phyloP scores from a whole-genome alignment of 495 filamentous ascomycete species.

The Neurospora hispaniola region DNA sequence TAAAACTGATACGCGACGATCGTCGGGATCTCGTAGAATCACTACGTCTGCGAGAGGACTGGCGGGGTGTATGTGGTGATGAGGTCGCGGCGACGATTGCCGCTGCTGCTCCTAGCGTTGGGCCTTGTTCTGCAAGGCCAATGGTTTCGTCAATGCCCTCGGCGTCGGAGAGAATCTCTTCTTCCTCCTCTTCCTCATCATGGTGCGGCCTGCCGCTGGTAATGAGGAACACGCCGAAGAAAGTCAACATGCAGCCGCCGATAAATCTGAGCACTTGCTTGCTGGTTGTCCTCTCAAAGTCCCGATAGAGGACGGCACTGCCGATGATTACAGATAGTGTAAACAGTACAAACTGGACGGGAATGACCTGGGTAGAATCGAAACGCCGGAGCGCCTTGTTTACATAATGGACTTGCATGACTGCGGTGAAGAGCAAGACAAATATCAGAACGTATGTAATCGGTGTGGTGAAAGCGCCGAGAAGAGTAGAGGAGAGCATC shows the following conservation, averaged over 20 bases:
- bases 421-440: slow-evolving; percentile 68
- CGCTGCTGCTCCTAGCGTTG: background rate
- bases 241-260: slow-evolving; percentile 81
- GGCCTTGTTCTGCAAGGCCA: slow-evolving; percentile 30
- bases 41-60: slow-evolving; percentile 8
- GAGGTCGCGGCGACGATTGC: background rate
- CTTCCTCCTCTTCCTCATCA: slow-evolving; percentile 38
- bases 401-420: slow-evolving; percentile 93
- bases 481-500: slow-evolving; percentile 78
- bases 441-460: slow-evolving; percentile 76
- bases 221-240: slow-evolving; percentile 89
- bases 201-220: slow-evolving; percentile 52
- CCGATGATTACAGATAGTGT: slow-evolving; percentile 92
- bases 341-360: slow-evolving; percentile 93
- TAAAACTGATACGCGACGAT: slow-evolving; percentile 31
- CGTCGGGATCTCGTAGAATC: slow-evolving; percentile 21
- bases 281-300: slow-evolving; percentile 71
- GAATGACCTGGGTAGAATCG: slow-evolving; percentile 94
- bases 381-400: slow-evolving; percentile 92
- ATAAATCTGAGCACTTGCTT: slow-evolving; percentile 71
- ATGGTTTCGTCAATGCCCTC: slow-evolving; percentile 45
- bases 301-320: slow-evolving; percentile 82
- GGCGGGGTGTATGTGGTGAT: slow-evolving; percentile 5
- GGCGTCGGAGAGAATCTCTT: slow-evolving; percentile 41
- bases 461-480: slow-evolving; percentile 78